Percentiles rank a stretch among this genome's conserved stretches.
Conservation (phyloP, 768 basidiomycete genomes). For the Leucocoprinus leucothites region DNA sequence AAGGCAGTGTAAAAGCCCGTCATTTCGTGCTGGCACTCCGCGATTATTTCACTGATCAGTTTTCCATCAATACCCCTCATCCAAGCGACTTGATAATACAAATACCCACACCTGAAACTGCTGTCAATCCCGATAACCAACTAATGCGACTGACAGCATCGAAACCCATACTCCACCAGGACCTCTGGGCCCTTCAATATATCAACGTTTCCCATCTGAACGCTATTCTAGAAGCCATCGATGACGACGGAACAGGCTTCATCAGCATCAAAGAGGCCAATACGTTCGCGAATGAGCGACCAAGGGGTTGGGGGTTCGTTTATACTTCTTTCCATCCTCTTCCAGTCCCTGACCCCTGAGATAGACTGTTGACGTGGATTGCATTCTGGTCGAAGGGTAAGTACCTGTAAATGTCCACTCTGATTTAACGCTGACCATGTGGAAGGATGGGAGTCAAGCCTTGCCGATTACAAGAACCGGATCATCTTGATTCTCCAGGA, state of each 20-base stretch:
- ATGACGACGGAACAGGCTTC: too few species aligned
- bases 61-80: too few species aligned
- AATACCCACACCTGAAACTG: neutral
- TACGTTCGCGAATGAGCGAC: slow-evolving; percentile 25
- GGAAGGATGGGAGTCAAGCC: slow-evolving; percentile 16
- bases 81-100: too few species aligned
- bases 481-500: too few species aligned
- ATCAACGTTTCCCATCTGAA: too few species aligned
- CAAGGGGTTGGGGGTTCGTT: slow-evolving; percentile 27
- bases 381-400: slow-evolving; percentile 26
- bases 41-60: slow-evolving; percentile 37
- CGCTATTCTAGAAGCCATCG: too few species aligned
- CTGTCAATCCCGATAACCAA: neutral
- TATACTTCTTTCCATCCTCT: neutral
- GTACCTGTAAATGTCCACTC: neutral
- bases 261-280: too few species aligned
- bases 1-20: slow-evolving; percentile 47
- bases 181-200: too few species aligned
- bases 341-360: neutral
- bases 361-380: slow-evolving; percentile 22
- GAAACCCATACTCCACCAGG: slow-evolving; percentile 15
- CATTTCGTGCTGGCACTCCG: slow-evolving; percentile 47
- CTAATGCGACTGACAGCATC: slow-evolving; percentile 1
- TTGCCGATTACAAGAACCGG: slow-evolving; percentile 17
- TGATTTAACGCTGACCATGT: too few species aligned